Conservation (phyloP, 306 rosid species). For the Mimosa pudica region DNA sequence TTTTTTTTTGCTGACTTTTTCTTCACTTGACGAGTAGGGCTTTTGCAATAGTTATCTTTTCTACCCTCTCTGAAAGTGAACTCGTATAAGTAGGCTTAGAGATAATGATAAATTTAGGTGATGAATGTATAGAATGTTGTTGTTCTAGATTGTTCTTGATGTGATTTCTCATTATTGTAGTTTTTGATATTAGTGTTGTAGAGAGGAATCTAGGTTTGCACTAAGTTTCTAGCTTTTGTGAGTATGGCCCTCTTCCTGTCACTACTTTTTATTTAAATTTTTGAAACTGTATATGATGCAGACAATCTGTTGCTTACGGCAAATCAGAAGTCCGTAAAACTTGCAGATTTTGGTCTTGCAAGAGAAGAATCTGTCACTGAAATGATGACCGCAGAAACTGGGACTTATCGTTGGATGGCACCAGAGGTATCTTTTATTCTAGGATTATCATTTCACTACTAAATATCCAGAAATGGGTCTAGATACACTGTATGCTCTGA, state of each 20-base stretch:
- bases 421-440: slow-evolving; percentile 66
- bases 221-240: neutral
- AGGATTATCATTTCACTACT: neutral
- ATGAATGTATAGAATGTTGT: neutral
- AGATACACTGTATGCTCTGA: neutral
- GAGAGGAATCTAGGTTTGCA: slow-evolving; percentile 43
- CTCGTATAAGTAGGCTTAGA: neutral
- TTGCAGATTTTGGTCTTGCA: slow-evolving; percentile 88
- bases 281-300: slow-evolving; percentile 37
- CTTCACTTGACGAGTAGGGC: neutral
- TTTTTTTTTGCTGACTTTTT: neutral
- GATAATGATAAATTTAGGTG: neutral
- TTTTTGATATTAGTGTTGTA: slow-evolving; percentile 2
- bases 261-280: neutral
- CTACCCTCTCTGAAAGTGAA: neutral
- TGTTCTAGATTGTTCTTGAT: slow-evolving; percentile 40
- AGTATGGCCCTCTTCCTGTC: neutral
- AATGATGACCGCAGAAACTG: slow-evolving; percentile 95
- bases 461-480: neutral
- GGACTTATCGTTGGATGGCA: slow-evolving; percentile 94
- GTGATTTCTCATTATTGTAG: slow-evolving; percentile 37
- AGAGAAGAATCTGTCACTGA: slow-evolving; percentile 89
- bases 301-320: slow-evolving; percentile 84
- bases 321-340: slow-evolving; percentile 77
- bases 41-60: neutral